These are phyloP conservation scores for Ophiocordyceps camponoti-floridani DNA, from an alignment of 2,329 filamentous ascomycete genomes.

Conservation along the genomic window DNA sequence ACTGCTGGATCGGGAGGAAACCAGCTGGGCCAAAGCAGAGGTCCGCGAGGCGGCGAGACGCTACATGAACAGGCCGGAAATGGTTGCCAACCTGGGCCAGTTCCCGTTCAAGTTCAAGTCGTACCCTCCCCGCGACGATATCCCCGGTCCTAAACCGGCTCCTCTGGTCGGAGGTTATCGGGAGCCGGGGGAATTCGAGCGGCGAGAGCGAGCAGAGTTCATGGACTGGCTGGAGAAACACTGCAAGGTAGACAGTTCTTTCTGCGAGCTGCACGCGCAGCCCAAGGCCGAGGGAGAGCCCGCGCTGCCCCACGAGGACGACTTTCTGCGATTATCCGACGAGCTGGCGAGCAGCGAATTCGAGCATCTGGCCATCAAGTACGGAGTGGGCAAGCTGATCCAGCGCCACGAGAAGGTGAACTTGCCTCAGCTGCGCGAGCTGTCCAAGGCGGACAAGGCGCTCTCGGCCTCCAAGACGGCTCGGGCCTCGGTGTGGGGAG, in stretches of 20 bases:
- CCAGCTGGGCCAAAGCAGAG: neutral
- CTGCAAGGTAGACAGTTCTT: neutral
- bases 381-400: neutral
- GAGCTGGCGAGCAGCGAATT: neutral
- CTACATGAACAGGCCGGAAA: neutral
- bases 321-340: neutral
- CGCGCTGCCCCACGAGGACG: neutral
- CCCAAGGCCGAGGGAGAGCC: neutral
- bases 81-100: neutral
- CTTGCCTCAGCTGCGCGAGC: neutral
- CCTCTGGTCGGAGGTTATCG: neutral
- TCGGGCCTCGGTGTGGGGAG: neutral
- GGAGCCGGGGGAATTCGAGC: neutral
- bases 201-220: neutral
- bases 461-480: neutral
- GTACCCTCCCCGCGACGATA: neutral
- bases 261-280: neutral
- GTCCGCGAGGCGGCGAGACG: neutral
- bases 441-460: neutral
- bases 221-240: neutral
- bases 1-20: neutral
- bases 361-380: neutral
- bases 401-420: neutral
- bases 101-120: neutral
- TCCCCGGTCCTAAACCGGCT: neutral